Conservation (phyloP, 257 asterid genomes). For the Solanum rostratum region DNA sequence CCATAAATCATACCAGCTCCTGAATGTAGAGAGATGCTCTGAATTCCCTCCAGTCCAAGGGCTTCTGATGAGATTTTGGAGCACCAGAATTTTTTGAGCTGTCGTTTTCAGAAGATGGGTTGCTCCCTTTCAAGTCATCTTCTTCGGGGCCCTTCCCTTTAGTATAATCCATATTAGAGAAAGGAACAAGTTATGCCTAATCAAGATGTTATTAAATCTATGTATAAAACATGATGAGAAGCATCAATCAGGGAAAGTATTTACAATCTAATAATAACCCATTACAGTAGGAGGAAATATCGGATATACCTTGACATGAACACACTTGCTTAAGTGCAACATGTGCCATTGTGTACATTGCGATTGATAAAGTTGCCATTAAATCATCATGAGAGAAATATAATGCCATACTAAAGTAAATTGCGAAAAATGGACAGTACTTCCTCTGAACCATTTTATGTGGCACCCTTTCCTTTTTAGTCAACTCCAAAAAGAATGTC, state of each 20-base stretch:
- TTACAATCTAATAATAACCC: not conserved
- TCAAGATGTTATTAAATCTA: not conserved
- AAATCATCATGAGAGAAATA: not conserved
- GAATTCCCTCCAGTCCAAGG: conserved; percentile 56
- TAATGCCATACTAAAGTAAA: not conserved
- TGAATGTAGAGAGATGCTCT: conserved; percentile 33
- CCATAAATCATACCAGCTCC: conserved; percentile 24
- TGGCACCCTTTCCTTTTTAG: too few species aligned
- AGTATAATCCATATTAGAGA: not conserved
- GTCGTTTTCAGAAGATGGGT: conserved; percentile 36
- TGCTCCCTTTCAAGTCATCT: conserved; percentile 45
- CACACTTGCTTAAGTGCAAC: not conserved
- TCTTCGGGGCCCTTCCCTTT: conserved; percentile 41
- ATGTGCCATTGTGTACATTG: not conserved
- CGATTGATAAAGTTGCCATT: not conserved
- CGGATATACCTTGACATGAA: not conserved
- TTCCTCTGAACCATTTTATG: not conserved
- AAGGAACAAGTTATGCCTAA: not conserved
- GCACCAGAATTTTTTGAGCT: conserved; percentile 36
- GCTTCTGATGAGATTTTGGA: conserved; percentile 38
- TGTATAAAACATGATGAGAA: not conserved
- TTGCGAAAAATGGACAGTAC: not conserved
- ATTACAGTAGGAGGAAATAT: not conserved
- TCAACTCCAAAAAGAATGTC: too few species aligned
- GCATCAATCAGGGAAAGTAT: not conserved